Percentiles rank a stretch among this genome's conserved stretches.
Evolutionary conservation across 1,284 basidiomycete genomes (phyloP).

Genomic region (Malassezia globosa): DNA sequence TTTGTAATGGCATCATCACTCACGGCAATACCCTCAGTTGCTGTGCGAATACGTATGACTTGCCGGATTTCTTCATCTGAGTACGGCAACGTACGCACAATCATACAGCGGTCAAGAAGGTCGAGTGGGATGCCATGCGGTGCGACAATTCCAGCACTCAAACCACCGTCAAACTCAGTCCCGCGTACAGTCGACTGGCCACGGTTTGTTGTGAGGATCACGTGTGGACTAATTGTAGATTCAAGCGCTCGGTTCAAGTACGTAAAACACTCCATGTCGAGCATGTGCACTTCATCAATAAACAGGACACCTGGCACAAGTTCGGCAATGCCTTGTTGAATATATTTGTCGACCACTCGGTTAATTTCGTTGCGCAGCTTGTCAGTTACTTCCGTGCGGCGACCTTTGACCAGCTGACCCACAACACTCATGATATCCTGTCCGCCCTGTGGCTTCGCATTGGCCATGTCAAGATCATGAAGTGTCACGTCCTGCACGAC

Average conservation of each 20-base stretch:
- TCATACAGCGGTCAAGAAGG: constrained; percentile 88
- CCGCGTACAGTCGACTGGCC: constrained; percentile 83
- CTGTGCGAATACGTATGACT: constrained; percentile 74
- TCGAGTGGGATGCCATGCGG: constrained; percentile 92
- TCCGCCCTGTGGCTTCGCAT: constrained; percentile 81
- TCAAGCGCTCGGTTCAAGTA: constrained; percentile 93
- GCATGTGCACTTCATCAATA: constrained; percentile 99
- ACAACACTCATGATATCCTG: constrained; percentile 99
- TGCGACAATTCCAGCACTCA: constrained; percentile 63
- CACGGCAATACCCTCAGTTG: constrained; percentile 72
- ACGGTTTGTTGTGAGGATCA: constrained; percentile 90
- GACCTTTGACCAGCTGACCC: constrained; percentile 87
- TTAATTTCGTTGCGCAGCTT: constrained; percentile 91
- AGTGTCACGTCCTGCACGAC: constrained; percentile 94
- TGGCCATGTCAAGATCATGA: constrained; percentile 91
- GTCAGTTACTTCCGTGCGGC: constrained; percentile 90
- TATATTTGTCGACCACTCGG: constrained; percentile 94
- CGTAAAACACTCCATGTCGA: constrained; percentile 98
- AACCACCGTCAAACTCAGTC: constrained; percentile 53
- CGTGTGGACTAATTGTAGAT: constrained; percentile 90
- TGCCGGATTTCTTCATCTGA: constrained; percentile 71
- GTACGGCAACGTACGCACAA: constrained; percentile 83
- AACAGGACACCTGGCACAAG: constrained; percentile 94
- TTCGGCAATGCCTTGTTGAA: constrained; percentile 95
- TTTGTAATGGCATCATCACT: constrained; percentile 66